These are phyloP conservation scores for Somion occarium DNA, from an alignment of 1,284 basidiomycete genomes.

Conservation along the genomic window DNA sequence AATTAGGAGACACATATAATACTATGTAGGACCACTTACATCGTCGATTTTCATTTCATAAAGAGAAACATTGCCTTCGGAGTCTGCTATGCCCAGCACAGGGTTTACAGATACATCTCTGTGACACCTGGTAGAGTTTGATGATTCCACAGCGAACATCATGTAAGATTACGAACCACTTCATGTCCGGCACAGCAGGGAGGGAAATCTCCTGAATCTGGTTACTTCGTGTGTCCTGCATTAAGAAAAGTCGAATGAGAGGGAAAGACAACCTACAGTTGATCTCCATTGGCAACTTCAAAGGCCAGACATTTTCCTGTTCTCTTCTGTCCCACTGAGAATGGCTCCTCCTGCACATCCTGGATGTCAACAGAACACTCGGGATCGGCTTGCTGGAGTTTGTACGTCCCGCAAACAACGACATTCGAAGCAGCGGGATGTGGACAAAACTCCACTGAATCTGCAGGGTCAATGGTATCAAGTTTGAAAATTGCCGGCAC, in stretches of 20 bases:
- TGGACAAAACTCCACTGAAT: constrained; percentile 88
- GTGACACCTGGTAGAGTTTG: constrained; percentile 46
- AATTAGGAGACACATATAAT: background rate
- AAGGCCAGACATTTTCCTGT: constrained; percentile 71
- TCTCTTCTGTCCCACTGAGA: too few relatives aligned
- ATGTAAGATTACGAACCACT: too few relatives aligned
- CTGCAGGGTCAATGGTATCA: constrained; percentile 84
- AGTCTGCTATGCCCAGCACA: constrained; percentile 72
- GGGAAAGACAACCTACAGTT: constrained; percentile 13
- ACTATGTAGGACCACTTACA: constrained; percentile 30
- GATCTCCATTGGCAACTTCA: constrained; percentile 30
- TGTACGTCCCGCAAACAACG: constrained; percentile 90
- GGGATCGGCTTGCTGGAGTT: constrained; percentile 45
- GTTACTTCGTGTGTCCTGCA: constrained; percentile 47
- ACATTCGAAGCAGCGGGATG: constrained; percentile 50
- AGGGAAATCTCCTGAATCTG: constrained; percentile 68
- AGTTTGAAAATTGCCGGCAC: constrained; percentile 29
- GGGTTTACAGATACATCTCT: constrained; percentile 36
- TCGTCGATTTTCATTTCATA: constrained; percentile 49
- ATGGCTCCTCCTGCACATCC: constrained; percentile 8
- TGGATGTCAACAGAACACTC: constrained; percentile 9
- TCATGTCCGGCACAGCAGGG: constrained; percentile 88
- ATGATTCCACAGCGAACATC: background rate
- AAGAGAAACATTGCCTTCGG: constrained; percentile 73
- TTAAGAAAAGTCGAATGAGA: background rate